phyloP scores from a whole-genome alignment of 306 rosid genomes.

The Carpinus viminea region DNA sequence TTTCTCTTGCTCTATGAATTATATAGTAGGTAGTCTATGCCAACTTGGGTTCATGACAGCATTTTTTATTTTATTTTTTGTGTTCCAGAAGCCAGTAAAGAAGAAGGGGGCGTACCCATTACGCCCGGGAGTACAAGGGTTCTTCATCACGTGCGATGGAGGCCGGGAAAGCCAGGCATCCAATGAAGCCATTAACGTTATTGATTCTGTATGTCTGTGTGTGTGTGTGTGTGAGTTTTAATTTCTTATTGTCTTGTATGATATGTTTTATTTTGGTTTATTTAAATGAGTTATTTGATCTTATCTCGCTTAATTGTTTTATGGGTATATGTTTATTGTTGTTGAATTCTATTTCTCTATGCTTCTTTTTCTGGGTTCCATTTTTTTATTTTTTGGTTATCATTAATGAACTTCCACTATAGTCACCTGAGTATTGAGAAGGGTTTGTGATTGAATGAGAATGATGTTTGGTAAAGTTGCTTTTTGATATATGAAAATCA shows the following conservation, averaged over 20 bases:
- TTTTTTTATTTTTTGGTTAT: not conserved
- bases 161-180: constrained; percentile 96
- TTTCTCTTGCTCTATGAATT: not conserved
- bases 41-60: not conserved
- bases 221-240: not conserved
- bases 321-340: not conserved
- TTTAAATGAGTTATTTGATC: not conserved
- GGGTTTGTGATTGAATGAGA: not conserved
- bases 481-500: not conserved
- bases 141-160: constrained; percentile 95
- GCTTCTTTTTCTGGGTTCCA: not conserved
- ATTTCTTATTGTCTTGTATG: not conserved
- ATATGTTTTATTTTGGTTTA: not conserved
- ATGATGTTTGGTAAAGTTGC: not conserved
- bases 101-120: constrained; percentile 89
- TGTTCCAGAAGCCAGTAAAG: constrained; percentile 71
- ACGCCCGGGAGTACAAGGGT: constrained; percentile 84
- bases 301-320: not conserved
- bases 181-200: constrained; percentile 78
- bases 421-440: not conserved
- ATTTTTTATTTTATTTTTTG: not conserved
- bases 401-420: not conserved
- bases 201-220: constrained; percentile 60
- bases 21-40: not conserved
- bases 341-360: not conserved